phyloP scores from a whole-genome alignment of 208 protist species.

The Crithidia fasciculata region DNA sequence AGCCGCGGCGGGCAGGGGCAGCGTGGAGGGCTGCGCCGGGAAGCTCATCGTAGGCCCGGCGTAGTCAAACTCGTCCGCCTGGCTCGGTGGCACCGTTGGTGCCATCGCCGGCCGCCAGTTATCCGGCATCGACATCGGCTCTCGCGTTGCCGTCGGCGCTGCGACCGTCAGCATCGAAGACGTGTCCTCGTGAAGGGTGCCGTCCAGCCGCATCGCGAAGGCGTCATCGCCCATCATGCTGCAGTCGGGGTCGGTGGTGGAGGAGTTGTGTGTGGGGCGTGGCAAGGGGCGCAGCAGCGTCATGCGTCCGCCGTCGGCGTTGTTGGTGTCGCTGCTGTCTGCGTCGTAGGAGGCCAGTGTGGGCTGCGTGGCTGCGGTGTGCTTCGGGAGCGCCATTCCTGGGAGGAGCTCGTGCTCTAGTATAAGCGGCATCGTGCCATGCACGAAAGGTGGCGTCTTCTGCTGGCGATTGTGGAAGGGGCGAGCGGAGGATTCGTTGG shows the following conservation, averaged over 20 bases:
- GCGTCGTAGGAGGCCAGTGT: neutral
- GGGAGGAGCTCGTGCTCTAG: conserved; percentile 9
- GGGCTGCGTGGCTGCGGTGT: conserved; percentile 7
- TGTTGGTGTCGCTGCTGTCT: neutral
- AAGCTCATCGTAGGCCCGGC: neutral
- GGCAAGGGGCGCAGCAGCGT: conserved; percentile 27
- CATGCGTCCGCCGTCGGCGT: conserved; percentile 1
- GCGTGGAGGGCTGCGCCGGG: conserved; percentile 5
- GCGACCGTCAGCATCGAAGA: conserved; percentile 1
- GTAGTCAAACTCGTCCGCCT: conserved; percentile 17
- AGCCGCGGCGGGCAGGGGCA: neutral
- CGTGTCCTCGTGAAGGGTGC: conserved; percentile 13
- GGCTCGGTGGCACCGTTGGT: conserved; percentile 36
- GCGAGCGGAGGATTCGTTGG: neutral
- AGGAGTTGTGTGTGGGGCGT: conserved; percentile 1
- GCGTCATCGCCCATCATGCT: conserved; percentile 14
- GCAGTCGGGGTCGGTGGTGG: conserved; percentile 1
- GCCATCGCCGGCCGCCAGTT: conserved; percentile 28
- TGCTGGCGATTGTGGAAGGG: neutral
- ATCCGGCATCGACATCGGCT: conserved; percentile 31
- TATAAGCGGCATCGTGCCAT: neutral
- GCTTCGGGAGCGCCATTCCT: conserved; percentile 13
- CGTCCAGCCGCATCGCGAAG: conserved; percentile 16
- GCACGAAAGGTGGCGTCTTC: conserved; percentile 4
- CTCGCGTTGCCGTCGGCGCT: neutral